Evolutionary conservation across 2,329 filamentous ascomycete genomes (phyloP).

Genomic region (Sporothrix luriei): DNA sequence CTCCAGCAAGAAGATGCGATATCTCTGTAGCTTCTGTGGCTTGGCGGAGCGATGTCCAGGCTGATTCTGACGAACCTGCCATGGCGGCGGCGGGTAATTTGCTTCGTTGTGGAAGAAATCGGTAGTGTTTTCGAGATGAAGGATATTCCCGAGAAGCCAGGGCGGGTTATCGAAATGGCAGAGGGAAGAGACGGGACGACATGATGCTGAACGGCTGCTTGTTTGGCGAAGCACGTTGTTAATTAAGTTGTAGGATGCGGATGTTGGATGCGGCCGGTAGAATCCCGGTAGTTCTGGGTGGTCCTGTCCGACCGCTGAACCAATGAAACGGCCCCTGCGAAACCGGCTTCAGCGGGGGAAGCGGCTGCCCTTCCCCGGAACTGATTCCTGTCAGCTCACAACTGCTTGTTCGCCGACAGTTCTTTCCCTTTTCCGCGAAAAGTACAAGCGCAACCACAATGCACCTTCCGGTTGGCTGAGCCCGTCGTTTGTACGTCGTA

Average conservation of each 20-base stretch:
- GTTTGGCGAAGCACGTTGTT: slow-evolving; percentile 15
- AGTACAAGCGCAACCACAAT: not conserved
- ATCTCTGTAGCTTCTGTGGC: not conserved
- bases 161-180: not conserved
- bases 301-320: slow-evolving; percentile 5
- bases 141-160: not conserved
- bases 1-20: not conserved
- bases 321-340: slow-evolving; percentile 7
- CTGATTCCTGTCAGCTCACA: not conserved
- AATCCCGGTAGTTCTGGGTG: slow-evolving; percentile 17
- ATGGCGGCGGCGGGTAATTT: slow-evolving; percentile 12
- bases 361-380: not conserved
- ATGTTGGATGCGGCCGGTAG: not conserved
- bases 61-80: slow-evolving; percentile 18
- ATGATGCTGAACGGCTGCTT: not conserved
- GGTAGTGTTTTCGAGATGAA: not conserved
- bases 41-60: slow-evolving; percentile 17
- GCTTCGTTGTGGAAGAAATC: not conserved
- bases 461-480: slow-evolving; percentile 4
- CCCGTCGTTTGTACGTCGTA: not conserved
- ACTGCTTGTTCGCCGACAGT: not conserved
- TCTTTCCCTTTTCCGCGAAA: not conserved
- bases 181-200: not conserved
- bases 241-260: not conserved
- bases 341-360: slow-evolving; percentile 7